Base-by-base conservation (phyloP, 345 rosid genomes). In the Litchi chinensis region DNA sequence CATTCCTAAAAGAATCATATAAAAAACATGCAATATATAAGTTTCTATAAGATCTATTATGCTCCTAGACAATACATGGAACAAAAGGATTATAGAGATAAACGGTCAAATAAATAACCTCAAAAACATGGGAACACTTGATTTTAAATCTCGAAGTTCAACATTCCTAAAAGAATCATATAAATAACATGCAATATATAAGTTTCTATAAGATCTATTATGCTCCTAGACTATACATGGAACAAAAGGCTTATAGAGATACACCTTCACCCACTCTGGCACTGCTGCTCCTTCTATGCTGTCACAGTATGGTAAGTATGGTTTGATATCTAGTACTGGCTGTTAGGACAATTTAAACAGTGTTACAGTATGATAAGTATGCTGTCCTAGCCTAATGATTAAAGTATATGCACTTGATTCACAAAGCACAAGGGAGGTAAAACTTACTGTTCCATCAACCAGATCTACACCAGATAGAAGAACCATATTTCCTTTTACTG, bases 381-480 rank as follows among this genome's bases (percentile, higher is more conserved):
- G 57, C n/a, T 16, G n/a, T 52, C n/a, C 1, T 19, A 52, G 22
- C n/a, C 68, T 39, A 52, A 63, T 75, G 64, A 71, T 65, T 44
- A 79, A 39, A 40, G 32, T 37, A 21, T 21, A 57, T 43, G 67
- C 65, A 18, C 70, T 72, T 13, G 40, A 5, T 62, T 46, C 40
- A 68, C 62, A 4, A 6, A 11, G 1, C n/a, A 16, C 22, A 44
- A 71, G 65, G 44, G 63, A 74, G 70, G 26, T 62, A 68, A 86
- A 84, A 83, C 86, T 88, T 87, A 95, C 97, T 5, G 99, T 95
- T 74, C 99, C 97, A 81, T 95, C 98, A 67, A 95, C 99, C 71
- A 95, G 91, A 87, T 95, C 98, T 0, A 92, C 93, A 65, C 98
- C 99, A 82, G 98, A 91, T 70, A 93, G 96, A 76, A 92, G 81